A percentile compares a stretch with the other conserved stretches of the same genome.
Evolutionary conservation across 2,329 filamentous ascomycete species (phyloP).

Genomic region (Emericellopsis atlantica): DNA sequence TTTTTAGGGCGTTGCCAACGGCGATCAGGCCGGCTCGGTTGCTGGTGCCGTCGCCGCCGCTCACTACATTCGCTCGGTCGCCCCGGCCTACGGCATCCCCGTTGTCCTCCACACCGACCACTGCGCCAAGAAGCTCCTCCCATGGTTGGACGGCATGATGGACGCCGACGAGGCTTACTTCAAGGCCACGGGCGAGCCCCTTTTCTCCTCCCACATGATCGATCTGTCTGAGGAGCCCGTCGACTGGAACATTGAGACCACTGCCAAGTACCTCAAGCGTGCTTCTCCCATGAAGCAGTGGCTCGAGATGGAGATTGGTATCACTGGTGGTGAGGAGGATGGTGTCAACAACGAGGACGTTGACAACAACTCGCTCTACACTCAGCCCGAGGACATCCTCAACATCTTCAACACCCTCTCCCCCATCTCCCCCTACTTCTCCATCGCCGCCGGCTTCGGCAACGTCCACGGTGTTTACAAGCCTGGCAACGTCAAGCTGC

Average conservation of each 20-base stretch:
- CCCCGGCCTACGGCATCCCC: conserved; percentile 77
- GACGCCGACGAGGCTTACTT: conserved; percentile 91
- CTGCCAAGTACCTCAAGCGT: conserved; percentile 85
- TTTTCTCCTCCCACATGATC: conserved; percentile 98
- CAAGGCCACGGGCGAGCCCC: conserved; percentile 82
- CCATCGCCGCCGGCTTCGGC: conserved; percentile 93
- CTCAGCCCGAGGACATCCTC: conserved; percentile 92
- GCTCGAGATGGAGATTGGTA: conserved; percentile 86
- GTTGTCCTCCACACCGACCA: conserved; percentile 96
- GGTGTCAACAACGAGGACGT: conserved; percentile 98
- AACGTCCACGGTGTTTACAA: conserved; percentile 99
- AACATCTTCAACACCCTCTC: conserved; percentile 78
- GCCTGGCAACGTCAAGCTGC: conserved; percentile 91
- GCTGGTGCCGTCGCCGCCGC: conserved; percentile 79
- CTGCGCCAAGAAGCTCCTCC: conserved; percentile 98
- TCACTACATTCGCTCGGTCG: conserved; percentile 83
- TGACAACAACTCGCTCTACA: conserved; percentile 95
- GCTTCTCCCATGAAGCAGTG: conserved; percentile 96
- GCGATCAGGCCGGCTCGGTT: conserved; percentile 76
- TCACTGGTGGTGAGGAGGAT: conserved; percentile 95
- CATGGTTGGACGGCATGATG: conserved; percentile 93
- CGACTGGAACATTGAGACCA: conserved; percentile 84
- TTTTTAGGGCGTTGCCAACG: conserved; percentile 59
- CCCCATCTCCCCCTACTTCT: conserved; percentile 89
- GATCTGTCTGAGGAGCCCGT: conserved; percentile 89